Evolutionary conservation across 805 yeast species (phyloP).

Genomic region (Zygosaccharomyces pseudorouxii): DNA sequence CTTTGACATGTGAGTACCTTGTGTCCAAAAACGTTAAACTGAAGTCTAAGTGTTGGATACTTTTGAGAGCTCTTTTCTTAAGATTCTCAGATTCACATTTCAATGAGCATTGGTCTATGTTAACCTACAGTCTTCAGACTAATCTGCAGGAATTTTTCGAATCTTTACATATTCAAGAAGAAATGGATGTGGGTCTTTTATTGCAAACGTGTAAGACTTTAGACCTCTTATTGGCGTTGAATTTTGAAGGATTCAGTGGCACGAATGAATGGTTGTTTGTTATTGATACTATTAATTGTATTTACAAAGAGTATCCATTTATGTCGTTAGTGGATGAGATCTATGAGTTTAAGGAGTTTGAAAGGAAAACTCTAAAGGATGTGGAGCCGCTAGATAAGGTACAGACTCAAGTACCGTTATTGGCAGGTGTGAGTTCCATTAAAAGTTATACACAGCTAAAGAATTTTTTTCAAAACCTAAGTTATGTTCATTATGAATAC

Average conservation of each 20-base stretch:
- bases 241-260: conserved; percentile 71
- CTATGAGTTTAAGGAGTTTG: conserved; percentile 37
- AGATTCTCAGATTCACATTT: conserved; percentile 61
- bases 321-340: conserved; percentile 45
- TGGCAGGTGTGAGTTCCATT: conserved; percentile 26
- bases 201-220: conserved; percentile 70
- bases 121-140: conserved; percentile 56
- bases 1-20: conserved; percentile 40
- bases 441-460: conserved; percentile 25
- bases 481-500: conserved; percentile 37
- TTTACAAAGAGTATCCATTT: conserved; percentile 38
- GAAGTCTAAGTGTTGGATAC: conserved; percentile 38
- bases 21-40: conserved; percentile 30
- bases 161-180: conserved; percentile 25
- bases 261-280: conserved; percentile 80
- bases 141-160: conserved; percentile 32
- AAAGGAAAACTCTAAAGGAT: conserved; percentile 30
- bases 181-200: conserved; percentile 33
- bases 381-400: conserved; percentile 20
- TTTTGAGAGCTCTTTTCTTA: conserved; percentile 62
- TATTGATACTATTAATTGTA: conserved; percentile 58
- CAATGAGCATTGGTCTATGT: conserved; percentile 61
- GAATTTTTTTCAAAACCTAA: conserved; percentile 27
- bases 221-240: conserved; percentile 64
- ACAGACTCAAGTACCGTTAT: conserved; percentile 27